Base-by-base conservation (phyloP, 352 stramenopile genomes). In the Globisporangium polare region DNA sequence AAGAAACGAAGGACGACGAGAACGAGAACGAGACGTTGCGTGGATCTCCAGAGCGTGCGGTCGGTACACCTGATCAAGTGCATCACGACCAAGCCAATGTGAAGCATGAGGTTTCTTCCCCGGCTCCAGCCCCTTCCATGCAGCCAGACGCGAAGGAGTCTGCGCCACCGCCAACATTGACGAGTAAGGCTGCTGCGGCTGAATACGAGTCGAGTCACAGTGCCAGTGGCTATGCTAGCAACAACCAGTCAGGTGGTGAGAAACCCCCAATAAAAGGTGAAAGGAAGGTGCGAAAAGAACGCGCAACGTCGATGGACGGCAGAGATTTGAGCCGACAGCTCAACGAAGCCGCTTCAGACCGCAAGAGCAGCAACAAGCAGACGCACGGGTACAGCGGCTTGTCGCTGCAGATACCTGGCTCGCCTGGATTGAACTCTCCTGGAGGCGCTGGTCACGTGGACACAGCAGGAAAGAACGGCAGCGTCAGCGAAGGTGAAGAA, bases 401-500 rank as follows among this genome's bases (percentile, higher is more conserved):
- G 13, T 66, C 61, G 24, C 27, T 81, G 29, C 61, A 80, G 33
- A 71, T 71, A 12, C 65, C 67, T 6, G 75, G 53, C 53, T 79
- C 71, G 1, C 62, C 62, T 15, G 69, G 53, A 3, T 41, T 68
- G 20, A 69, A 43, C 2, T 15, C 37, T 45, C 10, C n/a, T 3
- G n/a, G 33, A 24, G 37, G 22, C 7, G 41, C 9, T 27, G n/a
- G 15, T 20, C 5, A 12, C 8, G n/a, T 7, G 24, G 31, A 35
- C 26, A 18, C 12, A 27, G 31, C 24, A n/a, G 24, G 17, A 13
- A 53, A 45, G 20, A 27, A 47, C 18, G 71, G 77, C 57, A 56
- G 67, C 4, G 53, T 73, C 39, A 84, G 69, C 24, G 73, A 75
- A 61, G 69, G 70, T 45, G 66, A 89, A 71, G 67, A 88, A 54